Base-by-base conservation (phyloP, 2,329 filamentous ascomycete genomes). In the Capronia epimyces region DNA sequence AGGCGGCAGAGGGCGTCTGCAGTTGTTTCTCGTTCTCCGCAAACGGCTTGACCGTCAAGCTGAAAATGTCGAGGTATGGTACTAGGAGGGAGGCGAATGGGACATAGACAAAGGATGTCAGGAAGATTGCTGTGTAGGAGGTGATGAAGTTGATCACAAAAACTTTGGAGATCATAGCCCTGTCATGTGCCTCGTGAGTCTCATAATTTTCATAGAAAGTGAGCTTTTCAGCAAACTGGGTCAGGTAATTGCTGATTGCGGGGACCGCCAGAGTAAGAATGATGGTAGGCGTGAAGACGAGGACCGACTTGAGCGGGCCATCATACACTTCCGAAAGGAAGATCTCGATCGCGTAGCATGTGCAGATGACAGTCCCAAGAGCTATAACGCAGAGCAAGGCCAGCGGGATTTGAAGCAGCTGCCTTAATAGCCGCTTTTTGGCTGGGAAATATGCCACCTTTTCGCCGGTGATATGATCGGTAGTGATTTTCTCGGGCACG, bases 111-210 rank as follows among this genome's bases (percentile, higher is more conserved):
- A 96, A 97, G 0, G 90, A 88, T 0, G 90, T 96, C 15, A 97
- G 78, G 64, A 95, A 84, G n/a, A 94, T 84, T 1, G 89, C 87
- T 46, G 95, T 82, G 66, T 96, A 97, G 0, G 90, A 95, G 4
- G 89, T 95, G 69, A 97, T 91, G 70, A 96, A 95, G 73, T 96
- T 95, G 64, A 97, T 80, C 12, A 97, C 83, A 64, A 98, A 97
- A 27, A 95, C 86, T 74, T 98, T 98, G 52, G 87, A 83, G 0
- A 93, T 88, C 65, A 95, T 80, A 1, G 90, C 86, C 16, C 86
- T 81, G 53, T 95, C 82, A 63, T 95, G 86, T 12, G 83, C 84
- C 59, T 90, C 88, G 51, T 86, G 79, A 0, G 89, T 97, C 62
- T 90, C 86, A 66, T 97, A 95, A 65, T 98, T 98, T 65, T 98